Evolutionary conservation across 73 alveolate species (phyloP), one percentile per base, ranked within the genome.

Genomic region (Stentor roeselii): DNA sequence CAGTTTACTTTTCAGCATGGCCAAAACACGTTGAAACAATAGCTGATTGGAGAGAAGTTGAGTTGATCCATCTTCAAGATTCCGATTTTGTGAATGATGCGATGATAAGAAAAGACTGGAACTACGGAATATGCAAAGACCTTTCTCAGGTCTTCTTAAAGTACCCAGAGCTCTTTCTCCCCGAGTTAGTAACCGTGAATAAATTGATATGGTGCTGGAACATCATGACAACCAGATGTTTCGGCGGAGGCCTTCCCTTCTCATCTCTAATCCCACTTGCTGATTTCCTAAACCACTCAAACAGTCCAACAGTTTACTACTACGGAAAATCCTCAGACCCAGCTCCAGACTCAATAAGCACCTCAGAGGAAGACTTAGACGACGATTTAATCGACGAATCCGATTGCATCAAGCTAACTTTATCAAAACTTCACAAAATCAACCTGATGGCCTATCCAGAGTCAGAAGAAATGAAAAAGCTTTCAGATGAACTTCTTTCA

Each of bases 31-130:
- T 38, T 39, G 84, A 76, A 32, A 39, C n/a, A n/a, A 27, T 76
- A n/a, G n/a, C 75, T 39, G 74, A 37, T 37, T 76, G 84, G 74
- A 76, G 34, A 37, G 74, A 76, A 37, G 39, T n/a, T n/a, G 84
- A 76, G 39, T 34, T 76, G 14, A n/a, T 39, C 21, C 82, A 76
- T 15, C 67, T 76, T 34, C 74, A 76, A 41, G 84, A 76, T 39
- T 76, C 84, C 32, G 74, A 39, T 76, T 15, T 76, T 0, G 74
- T 27, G 1, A 76, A 15, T 39, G 84, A 76, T 2, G 84, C 67
- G 67, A 50, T 50, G 67, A 50, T 50, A 11, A 50, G 67, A 21
- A 50, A 50, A 21, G 21, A 50, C 21, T 50, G 67, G 67, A 50
- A 50, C 21, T 11, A 11, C 30, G 21, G 21, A 6, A 11, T 6